A percentile compares a stretch with the other conserved stretches of the same genome.
Evolutionary conservation across 768 basidiomycete genomes (phyloP).

Genomic region (Mycena alexandri): DNA sequence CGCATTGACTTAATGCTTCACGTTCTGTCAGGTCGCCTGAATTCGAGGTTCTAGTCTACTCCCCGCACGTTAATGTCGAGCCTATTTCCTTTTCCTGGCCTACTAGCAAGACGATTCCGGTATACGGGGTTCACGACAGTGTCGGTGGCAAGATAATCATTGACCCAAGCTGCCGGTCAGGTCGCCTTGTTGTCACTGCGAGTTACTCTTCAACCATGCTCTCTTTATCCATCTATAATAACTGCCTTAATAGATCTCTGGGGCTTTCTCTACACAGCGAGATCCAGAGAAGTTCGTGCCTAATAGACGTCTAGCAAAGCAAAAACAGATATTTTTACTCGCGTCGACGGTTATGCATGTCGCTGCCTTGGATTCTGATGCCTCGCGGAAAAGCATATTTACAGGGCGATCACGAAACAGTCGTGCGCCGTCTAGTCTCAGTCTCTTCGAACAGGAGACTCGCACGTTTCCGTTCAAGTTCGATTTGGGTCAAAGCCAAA

Average conservation of each 20-base stretch:
- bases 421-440: conserved; percentile 32
- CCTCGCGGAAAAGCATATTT: conserved; percentile 42
- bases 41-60: conserved; percentile 33
- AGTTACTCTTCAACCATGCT: neutral
- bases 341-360: conserved; percentile 45
- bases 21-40: conserved; percentile 24
- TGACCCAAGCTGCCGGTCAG: conserved; percentile 49
- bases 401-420: conserved; percentile 28
- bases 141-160: conserved; percentile 56
- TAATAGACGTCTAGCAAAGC: conserved; percentile 8
- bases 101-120: conserved; percentile 37
- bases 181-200: conserved; percentile 52
- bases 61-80: conserved; percentile 7
- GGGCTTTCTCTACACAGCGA: conserved; percentile 9
- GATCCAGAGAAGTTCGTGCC: conserved; percentile 35
- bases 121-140: conserved; percentile 56
- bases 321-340: conserved; percentile 47
- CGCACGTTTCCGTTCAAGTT: conserved; percentile 49
- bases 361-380: conserved; percentile 5
- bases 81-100: conserved; percentile 15
- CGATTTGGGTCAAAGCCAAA: conserved; percentile 50
- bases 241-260: conserved; percentile 8
- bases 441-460: conserved; percentile 20
- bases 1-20: neutral
- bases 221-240: neutral